Evolutionary conservation across 2,329 filamentous ascomycete species (phyloP), one percentile per base, ranked within the genome.

Genomic region (Epichloe baconii): DNA sequence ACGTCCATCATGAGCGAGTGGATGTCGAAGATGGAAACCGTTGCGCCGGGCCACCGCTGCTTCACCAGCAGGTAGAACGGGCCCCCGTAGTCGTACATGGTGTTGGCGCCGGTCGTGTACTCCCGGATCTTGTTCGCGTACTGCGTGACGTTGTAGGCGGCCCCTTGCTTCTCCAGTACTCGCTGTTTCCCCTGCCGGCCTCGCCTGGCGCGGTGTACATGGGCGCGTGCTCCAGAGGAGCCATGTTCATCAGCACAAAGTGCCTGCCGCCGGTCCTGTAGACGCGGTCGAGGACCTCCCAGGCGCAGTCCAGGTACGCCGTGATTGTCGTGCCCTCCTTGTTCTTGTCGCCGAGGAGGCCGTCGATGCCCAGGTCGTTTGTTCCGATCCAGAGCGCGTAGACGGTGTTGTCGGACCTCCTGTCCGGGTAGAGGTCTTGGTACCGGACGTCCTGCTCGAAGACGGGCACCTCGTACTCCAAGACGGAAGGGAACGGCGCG

Each of bases 371-470:
- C 10, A 91, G 70, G 60, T 93, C 86, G 61, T 91, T 91, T 23
- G 85, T 89, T 3, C 86, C 86, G 58, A 90, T 88, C 84, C 84
- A 90, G 48, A 90, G 76, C 1, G 80, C 75, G 60, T 88, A 90
- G 2, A 87, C 80, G 0, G 85, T 87, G 55, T 82, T 80, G 34
- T 77, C 66, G 2, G 74, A 58, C 2, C 70, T 72, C 44, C 73
- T 66, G 55, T 71, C 59, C 0, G 66, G 64, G 55, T 73, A 76
- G 23, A 59, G 31, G 1, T 67, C 62, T 52, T 66, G 62, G 49
- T 64, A 71, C 4, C 63, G 61, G 3, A 69, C 57, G 50, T 82
- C 79, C 19, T 72, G 72, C 54, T 72, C 59, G 62, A 78, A 82
- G 1, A 76, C 74, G 0, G 78, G 74, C 3, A 84, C 62, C 64